phyloP scores from a whole-genome alignment of 129 eudicot genomes.

The Artemisia tridentata region DNA sequence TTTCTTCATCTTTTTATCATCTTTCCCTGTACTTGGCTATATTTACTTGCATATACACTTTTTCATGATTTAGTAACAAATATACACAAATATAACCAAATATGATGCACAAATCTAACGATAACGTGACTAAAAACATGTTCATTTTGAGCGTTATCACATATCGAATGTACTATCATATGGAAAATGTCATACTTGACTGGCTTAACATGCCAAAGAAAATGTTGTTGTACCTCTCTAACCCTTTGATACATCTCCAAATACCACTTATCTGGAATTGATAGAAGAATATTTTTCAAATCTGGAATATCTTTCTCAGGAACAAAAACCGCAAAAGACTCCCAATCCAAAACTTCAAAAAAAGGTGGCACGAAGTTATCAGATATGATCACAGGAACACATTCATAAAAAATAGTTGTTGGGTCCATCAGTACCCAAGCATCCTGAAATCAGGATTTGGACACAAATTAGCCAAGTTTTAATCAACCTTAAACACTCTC shows the following conservation, averaged over 20 bases:
- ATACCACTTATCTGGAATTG: constrained; percentile 32
- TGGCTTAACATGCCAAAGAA: constrained; percentile 44
- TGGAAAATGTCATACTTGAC: constrained; percentile 42
- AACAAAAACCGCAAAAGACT: constrained; percentile 40
- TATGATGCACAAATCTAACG: no score
- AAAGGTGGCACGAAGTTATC: constrained; percentile 53
- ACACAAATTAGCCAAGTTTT: no score
- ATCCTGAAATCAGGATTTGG: no score
- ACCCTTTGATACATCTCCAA: constrained; percentile 37
- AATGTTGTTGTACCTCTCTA: constrained; percentile 43
- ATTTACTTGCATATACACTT: no score
- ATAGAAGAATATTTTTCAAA: constrained; percentile 33
- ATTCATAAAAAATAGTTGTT: constrained; percentile 44
- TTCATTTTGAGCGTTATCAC: no score
- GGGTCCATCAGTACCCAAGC: no score
- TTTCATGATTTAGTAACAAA: no score
- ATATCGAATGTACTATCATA: constrained; percentile 44
- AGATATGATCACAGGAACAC: constrained; percentile 49
- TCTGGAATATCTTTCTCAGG: constrained; percentile 40
- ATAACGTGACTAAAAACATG: no score
- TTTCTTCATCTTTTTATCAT: no score
- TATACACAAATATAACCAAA: no score
- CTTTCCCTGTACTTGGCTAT: no score
- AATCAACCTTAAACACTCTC: no score
- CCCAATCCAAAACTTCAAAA: constrained; percentile 44